phyloP scores from a whole-genome alignment of 2,329 filamentous ascomycete species.

The Macrophomina pseudophaseolina region DNA sequence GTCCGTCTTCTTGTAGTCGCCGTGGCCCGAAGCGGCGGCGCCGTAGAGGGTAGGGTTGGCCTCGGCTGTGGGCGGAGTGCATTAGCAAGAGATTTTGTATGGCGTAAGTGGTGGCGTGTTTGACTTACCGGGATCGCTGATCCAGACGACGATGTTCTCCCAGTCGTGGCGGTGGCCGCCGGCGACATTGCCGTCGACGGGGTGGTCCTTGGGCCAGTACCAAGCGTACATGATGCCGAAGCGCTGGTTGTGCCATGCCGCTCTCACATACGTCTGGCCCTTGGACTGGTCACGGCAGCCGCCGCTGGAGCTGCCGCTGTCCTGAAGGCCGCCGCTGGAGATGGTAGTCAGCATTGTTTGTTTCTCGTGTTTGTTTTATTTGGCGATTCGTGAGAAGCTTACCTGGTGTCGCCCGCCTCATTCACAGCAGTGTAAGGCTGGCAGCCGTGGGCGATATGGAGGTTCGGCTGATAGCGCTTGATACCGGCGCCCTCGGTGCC shows the following conservation, averaged over 20 bases:
- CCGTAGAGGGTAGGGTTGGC: conserved; percentile 43
- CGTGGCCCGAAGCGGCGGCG: conserved; percentile 47
- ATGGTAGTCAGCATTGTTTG: background rate
- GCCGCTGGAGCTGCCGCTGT: conserved; percentile 39
- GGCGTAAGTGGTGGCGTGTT: background rate
- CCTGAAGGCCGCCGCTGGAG: conserved; percentile 43
- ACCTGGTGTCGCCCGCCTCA: conserved; percentile 28
- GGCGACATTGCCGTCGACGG: conserved; percentile 36
- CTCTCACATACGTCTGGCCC: conserved; percentile 49
- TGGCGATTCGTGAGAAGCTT: background rate
- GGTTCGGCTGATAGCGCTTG: conserved; percentile 30
- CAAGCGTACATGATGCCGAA: conserved; percentile 52
- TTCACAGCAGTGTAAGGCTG: conserved; percentile 33
- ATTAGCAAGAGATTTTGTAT: background rate
- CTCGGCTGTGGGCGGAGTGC: background rate
- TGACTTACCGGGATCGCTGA: conserved; percentile 32
- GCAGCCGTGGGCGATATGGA: conserved; percentile 35
- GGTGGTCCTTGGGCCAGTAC: conserved; percentile 56
- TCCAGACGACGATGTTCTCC: conserved; percentile 45
- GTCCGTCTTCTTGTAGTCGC: conserved; percentile 39
- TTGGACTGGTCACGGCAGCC: conserved; percentile 40
- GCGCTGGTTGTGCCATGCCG: conserved; percentile 35
- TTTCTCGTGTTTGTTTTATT: background rate
- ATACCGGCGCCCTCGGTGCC: conserved; percentile 29
- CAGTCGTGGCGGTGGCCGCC: conserved; percentile 51